A percentile compares a stretch with the other conserved stretches of the same genome.
phyloP scores from a whole-genome alignment of 2,329 filamentous ascomycete species.

The Myriosclerotinia scirpicola region DNA sequence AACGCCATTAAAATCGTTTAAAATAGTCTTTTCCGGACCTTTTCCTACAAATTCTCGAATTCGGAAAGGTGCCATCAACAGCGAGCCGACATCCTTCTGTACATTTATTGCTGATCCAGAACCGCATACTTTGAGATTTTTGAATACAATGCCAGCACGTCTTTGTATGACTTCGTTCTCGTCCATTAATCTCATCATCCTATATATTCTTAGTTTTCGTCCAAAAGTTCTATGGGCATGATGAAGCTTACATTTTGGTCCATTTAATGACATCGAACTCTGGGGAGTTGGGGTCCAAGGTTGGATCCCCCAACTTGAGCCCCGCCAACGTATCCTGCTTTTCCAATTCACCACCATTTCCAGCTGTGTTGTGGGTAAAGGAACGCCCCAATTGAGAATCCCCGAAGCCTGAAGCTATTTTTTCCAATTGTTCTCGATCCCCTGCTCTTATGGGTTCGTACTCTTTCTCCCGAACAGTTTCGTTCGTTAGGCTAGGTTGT shows the following conservation, averaged over 20 bases:
- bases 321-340: slow-evolving; percentile 40
- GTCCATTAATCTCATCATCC: slow-evolving; percentile 47
- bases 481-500: slow-evolving; percentile 25
- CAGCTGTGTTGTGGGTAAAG: not conserved
- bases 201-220: slow-evolving; percentile 9
- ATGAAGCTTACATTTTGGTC: slow-evolving; percentile 31
- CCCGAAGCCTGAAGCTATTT: slow-evolving; percentile 35
- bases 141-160: slow-evolving; percentile 61
- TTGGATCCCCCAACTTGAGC: slow-evolving; percentile 47
- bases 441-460: slow-evolving; percentile 35
- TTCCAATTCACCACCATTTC: slow-evolving; percentile 25
- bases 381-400: slow-evolving; percentile 27
- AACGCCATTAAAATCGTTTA: slow-evolving; percentile 63
- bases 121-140: slow-evolving; percentile 65
- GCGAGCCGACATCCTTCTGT: slow-evolving; percentile 64
- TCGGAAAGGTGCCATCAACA: slow-evolving; percentile 58
- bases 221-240: not conserved
- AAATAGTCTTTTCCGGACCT: slow-evolving; percentile 56
- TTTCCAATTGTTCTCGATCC: slow-evolving; percentile 34
- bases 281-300: slow-evolving; percentile 52
- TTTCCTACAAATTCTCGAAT: slow-evolving; percentile 56
- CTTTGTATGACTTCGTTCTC: slow-evolving; percentile 55
- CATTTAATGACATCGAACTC: slow-evolving; percentile 35
- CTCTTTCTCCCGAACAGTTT: slow-evolving; percentile 27
- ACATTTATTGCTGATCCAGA: slow-evolving; percentile 66